Evolutionary conservation across 176 grass and related monocot species (phyloP).

Genomic region (Triticum turgidum): DNA sequence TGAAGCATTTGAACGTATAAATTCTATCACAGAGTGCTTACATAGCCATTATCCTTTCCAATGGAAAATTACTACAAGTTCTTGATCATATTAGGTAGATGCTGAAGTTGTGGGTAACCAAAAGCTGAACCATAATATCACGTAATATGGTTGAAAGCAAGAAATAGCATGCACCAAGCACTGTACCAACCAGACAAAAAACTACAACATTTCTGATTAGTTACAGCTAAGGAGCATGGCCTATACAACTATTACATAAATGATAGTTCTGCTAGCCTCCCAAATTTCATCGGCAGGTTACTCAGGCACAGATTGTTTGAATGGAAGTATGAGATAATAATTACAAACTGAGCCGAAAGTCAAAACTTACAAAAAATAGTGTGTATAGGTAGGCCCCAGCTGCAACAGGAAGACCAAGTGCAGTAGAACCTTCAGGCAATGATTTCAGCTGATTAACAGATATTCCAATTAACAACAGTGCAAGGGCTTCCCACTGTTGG

Average conservation of each 20-base stretch:
- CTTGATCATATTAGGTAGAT: not conserved
- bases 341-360: not conserved
- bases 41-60: not conserved
- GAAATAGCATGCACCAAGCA: constrained; percentile 5
- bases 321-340: constrained; percentile 2
- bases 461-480: constrained; percentile 94
- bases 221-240: constrained; percentile 8
- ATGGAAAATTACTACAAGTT: not conserved
- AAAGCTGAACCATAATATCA: not conserved
- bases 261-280: not conserved
- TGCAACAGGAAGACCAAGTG: constrained; percentile 82
- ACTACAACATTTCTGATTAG: not conserved
- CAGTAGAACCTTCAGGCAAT: constrained; percentile 77
- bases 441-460: constrained; percentile 94
- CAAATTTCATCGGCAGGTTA: not conserved
- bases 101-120: not conserved
- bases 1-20: not conserved
- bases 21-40: constrained; percentile 12
- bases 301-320: not conserved
- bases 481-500: constrained; percentile 93
- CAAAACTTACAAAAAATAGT: constrained; percentile 80
- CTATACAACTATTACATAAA: not conserved
- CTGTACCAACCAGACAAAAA: not conserved
- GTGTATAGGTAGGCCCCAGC: constrained; percentile 90
- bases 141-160: not conserved